Base-by-base conservation (phyloP, 2,329 filamentous ascomycete species). In the Parasarocladium wereldwijsianum region DNA sequence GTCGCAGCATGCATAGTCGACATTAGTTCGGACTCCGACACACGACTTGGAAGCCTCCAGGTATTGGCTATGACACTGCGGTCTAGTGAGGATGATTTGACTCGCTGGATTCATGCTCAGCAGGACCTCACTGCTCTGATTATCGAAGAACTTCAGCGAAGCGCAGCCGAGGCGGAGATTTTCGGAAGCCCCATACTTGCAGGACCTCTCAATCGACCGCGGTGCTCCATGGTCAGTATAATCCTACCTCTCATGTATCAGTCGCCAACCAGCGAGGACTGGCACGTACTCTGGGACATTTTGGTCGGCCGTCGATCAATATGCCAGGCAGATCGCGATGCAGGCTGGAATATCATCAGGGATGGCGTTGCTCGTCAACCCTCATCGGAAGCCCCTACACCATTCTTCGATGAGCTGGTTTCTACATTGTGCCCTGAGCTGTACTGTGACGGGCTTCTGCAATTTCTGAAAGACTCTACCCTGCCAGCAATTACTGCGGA, bases 41-140 rank as follows among this genome's bases (percentile, higher is more conserved):
- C 72, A 10, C 72, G 76, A 1, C 65, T 80, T 6, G 83, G 83
- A 2, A 90, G 81, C 40, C 64, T 86, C 13, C 77, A 73, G 44
- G 75, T 74, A 11, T 55, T 84, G 26, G 55, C 47, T 29, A 52
- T 61, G 26, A 46, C 70, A 12, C 54, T 67, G n/a, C 54, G 57
- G 7, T 53, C 52, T 13, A 52, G 62, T 21, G 44, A 65, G 21
- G 42, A 43, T 3, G 54, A 52, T n/a, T n/a, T n/a, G n/a, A n/a
- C n/a, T n/a, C n/a, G n/a, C n/a, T n/a, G n/a, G n/a, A n/a, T 84
- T 29, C 64, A 69, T 7, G 52, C 60, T 6, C 62, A 76, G n/a
- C 66, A 76, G 43, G 62, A 71, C 36, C 50, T 84, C 27, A 66
- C 72, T 1, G 55, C 54, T 30, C 55, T 84, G 4, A 49, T 82